Evolutionary conservation across 768 basidiomycete genomes (phyloP).

Genomic region (Aureoboletus auriporus): DNA sequence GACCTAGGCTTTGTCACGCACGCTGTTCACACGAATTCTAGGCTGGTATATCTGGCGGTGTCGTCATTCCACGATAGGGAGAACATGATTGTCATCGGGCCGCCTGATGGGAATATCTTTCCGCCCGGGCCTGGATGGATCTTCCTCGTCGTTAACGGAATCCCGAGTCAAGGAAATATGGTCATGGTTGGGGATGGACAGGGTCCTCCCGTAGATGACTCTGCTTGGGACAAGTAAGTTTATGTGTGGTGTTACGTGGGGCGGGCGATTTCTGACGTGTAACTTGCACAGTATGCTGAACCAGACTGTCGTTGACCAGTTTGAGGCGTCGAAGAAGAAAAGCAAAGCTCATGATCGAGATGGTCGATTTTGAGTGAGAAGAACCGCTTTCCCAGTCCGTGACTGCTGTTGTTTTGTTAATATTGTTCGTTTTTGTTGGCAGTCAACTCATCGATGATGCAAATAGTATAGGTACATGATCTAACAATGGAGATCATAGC

Average conservation of each 20-base stretch:
- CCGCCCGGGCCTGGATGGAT: constrained; percentile 83
- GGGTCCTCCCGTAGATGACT: constrained; percentile 54
- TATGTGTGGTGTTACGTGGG: background rate
- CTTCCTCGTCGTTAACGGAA: constrained; percentile 59
- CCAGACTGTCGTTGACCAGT: constrained; percentile 47
- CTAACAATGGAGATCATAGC: constrained; percentile 39
- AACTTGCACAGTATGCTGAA: constrained; percentile 41
- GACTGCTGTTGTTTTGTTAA: background rate
- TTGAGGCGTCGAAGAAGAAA: constrained; percentile 36
- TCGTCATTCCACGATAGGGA: constrained; percentile 39
- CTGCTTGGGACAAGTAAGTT: constrained; percentile 56
- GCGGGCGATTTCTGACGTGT: constrained; percentile 1
- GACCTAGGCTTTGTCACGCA: constrained; percentile 83
- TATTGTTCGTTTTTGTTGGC: constrained; percentile 1
- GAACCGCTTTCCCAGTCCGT: background rate
- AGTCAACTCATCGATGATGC: constrained; percentile 9
- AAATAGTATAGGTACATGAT: constrained; percentile 1
- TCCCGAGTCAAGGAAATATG: constrained; percentile 59
- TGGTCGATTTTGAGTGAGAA: constrained; percentile 5
- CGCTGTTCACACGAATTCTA: constrained; percentile 68
- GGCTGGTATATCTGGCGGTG: constrained; percentile 63
- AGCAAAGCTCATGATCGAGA: constrained; percentile 16
- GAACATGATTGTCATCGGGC: constrained; percentile 56
- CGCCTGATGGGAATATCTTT: constrained; percentile 61
- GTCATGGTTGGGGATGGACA: constrained; percentile 68